A percentile compares a stretch with the other conserved stretches of the same genome.
Conservation (phyloP, 768 basidiomycete species). For the Kwoniella pini region DNA sequence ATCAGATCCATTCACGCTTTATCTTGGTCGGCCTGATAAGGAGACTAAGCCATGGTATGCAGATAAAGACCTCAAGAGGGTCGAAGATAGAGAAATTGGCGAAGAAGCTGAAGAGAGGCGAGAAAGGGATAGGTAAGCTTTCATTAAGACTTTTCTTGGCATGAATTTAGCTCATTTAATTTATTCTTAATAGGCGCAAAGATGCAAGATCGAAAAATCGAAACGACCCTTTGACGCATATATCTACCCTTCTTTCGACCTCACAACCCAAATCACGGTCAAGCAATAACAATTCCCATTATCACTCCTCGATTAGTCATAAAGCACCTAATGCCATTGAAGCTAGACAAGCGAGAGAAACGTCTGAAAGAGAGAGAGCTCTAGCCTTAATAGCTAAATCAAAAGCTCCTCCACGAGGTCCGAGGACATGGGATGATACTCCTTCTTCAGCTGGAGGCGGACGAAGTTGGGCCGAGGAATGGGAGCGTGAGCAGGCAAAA, state of each 20-base stretch:
- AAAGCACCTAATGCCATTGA: not conserved
- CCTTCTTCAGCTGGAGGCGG: slow-evolving; percentile 30
- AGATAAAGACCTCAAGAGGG: slow-evolving; percentile 44
- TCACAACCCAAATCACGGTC: slow-evolving; percentile 11
- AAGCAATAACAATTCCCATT: not conserved
- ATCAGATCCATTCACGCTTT: slow-evolving; percentile 54
- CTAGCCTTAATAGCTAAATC: slow-evolving; percentile 42
- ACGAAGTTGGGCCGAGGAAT: slow-evolving; percentile 38
- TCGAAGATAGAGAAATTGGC: slow-evolving; percentile 49
- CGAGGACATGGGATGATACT: slow-evolving; percentile 41
- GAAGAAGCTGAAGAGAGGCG: slow-evolving; percentile 49
- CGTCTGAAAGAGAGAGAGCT: slow-evolving; percentile 46
- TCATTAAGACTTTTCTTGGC: not conserved
- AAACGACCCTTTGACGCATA: slow-evolving; percentile 48
- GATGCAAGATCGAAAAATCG: slow-evolving; percentile 43
- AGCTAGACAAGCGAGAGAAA: slow-evolving; percentile 33
- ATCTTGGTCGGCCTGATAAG: slow-evolving; percentile 50
- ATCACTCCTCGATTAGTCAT: not conserved
- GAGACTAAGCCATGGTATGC: slow-evolving; percentile 56
- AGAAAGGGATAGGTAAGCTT: slow-evolving; percentile 30
- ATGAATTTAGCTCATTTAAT: not conserved
- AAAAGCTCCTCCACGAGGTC: slow-evolving; percentile 12
- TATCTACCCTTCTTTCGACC: slow-evolving; percentile 37
- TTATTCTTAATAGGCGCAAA: slow-evolving; percentile 40
- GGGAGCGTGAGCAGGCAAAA: slow-evolving; percentile 45